Conservation (phyloP, 139 green algal species). For the Haematococcus sp. region DNA sequence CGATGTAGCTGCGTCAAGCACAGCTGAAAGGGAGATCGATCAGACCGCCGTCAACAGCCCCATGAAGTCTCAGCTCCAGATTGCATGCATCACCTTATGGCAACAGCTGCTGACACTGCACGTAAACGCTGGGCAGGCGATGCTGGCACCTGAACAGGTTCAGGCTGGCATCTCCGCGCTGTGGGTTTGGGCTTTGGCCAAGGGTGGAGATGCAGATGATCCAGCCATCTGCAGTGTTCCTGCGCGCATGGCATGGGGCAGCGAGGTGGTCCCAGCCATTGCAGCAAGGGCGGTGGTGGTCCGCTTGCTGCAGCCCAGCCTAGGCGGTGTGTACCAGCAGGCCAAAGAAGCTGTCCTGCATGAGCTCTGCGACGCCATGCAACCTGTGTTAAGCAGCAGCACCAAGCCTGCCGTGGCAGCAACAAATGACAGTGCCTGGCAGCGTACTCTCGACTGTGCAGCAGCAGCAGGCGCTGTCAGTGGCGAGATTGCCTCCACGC, state of each 20-base stretch:
- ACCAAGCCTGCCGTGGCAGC: not conserved
- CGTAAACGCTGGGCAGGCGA: not conserved
- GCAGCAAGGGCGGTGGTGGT: not conserved
- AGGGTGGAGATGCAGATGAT: not conserved
- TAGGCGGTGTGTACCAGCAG: not conserved
- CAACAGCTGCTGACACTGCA: conserved; percentile 6
- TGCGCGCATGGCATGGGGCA: not conserved
- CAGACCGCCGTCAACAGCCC: not conserved
- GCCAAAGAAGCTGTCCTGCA: not conserved
- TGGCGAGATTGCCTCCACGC: not conserved
- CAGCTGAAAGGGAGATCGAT: not conserved
- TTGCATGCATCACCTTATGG: conserved; percentile 1
- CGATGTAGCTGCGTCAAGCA: not conserved
- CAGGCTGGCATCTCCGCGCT: not conserved
- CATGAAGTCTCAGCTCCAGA: not conserved
- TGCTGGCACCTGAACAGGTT: not conserved
- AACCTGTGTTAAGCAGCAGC: not conserved
- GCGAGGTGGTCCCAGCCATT: not conserved
- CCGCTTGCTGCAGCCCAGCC: not conserved
- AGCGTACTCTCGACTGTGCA: not conserved
- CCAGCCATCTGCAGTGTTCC: not conserved
- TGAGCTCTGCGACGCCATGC: not conserved
- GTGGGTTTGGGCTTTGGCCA: not conserved
- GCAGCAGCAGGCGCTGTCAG: not conserved
- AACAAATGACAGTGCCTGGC: not conserved